phyloP scores from a whole-genome alignment of 495 filamentous ascomycete genomes.

The Daldinia childiae region DNA sequence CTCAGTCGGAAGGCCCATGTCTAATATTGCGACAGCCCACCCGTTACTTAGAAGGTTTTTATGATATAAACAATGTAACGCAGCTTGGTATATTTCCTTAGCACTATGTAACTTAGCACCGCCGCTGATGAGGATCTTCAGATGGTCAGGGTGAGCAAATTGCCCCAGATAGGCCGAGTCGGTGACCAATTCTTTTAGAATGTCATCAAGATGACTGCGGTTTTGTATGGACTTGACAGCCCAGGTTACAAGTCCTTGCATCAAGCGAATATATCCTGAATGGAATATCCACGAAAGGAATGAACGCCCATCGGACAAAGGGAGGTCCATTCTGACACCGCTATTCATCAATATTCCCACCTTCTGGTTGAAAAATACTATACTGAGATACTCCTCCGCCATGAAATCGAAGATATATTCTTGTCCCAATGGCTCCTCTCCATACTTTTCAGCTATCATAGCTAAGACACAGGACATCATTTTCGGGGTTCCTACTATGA shows the following conservation, averaged over 20 bases:
- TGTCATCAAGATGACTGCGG: background rate
- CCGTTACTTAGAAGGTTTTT: background rate
- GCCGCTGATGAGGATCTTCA: background rate
- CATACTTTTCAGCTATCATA: background rate
- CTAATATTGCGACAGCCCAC: background rate
- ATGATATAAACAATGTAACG: background rate
- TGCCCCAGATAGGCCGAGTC: background rate
- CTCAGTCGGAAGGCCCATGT: background rate
- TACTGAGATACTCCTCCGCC: rapidly evolving
- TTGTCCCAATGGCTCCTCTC: background rate
- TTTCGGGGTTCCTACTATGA: background rate
- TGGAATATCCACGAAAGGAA: background rate
- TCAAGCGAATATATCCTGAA: rapidly evolving
- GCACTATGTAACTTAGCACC: background rate
- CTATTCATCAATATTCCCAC: background rate
- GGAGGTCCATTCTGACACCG: background rate
- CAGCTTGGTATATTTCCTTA: background rate
- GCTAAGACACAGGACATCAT: background rate
- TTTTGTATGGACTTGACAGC: background rate
- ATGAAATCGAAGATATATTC: background rate
- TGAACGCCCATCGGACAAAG: background rate
- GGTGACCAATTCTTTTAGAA: background rate
- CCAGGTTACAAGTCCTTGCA: background rate
- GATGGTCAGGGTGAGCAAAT: background rate
- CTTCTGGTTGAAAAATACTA: background rate